A percentile compares a stretch with the other conserved stretches of the same genome.
Conservation (phyloP, 2,329 filamentous ascomycete genomes). For the Paecilomyces fulvus region DNA sequence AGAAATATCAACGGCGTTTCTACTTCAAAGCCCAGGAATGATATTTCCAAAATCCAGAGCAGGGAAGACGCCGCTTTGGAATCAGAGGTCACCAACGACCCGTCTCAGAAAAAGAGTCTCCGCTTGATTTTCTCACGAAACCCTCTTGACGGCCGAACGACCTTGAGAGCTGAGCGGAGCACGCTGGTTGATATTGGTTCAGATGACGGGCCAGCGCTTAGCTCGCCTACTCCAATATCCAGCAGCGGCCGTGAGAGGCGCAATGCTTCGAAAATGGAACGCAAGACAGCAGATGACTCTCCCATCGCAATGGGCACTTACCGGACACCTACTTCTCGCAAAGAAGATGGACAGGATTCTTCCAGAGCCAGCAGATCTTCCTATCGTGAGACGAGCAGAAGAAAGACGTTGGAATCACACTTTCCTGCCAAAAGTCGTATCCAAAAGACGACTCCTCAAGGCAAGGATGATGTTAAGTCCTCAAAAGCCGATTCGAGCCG, state of each 20-base stretch:
- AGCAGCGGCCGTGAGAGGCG: not conserved
- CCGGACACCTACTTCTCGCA: not conserved
- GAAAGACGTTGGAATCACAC: not conserved
- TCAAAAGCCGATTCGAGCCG: not conserved
- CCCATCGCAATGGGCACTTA: not conserved
- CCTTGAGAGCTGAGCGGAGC: not conserved
- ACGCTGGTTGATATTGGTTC: not conserved
- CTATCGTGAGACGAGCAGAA: not conserved
- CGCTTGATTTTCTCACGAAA: not conserved
- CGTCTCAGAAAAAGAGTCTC: not conserved
- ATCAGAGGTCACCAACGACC: not conserved
- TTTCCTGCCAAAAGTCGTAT: slow-evolving; percentile 1
- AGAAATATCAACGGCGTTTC: not conserved
- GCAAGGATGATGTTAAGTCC: not conserved
- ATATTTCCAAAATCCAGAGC: not conserved
- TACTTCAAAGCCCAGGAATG: not conserved
- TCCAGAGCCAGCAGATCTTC: not conserved
- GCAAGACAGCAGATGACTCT: not conserved
- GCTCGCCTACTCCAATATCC: not conserved
- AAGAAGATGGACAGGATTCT: not conserved
- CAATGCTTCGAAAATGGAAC: not conserved
- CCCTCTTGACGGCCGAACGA: not conserved
- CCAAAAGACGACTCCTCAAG: not conserved
- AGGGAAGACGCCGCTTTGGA: not conserved
- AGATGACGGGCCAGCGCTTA: not conserved